Percentiles rank a stretch among this genome's conserved stretches.
Evolutionary conservation across 108 stramenopile species (phyloP).

Genomic region (Nitzschia sp.): DNA sequence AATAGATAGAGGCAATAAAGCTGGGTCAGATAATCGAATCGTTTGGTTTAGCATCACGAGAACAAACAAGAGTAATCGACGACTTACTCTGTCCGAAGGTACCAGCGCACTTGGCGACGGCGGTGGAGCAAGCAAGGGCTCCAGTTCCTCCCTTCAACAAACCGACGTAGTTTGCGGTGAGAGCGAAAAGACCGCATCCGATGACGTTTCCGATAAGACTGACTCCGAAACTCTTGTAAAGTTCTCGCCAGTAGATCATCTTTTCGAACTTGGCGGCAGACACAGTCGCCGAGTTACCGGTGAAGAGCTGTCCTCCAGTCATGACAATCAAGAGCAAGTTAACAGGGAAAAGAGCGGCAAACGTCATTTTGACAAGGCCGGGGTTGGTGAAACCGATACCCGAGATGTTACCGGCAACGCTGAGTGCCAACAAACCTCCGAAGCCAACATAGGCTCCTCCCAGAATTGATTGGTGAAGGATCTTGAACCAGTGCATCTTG

Average conservation of each 20-base stretch:
- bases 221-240: constrained; percentile 18
- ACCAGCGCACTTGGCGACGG: constrained; percentile 26
- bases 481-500: constrained; percentile 14
- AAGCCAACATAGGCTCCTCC: constrained; percentile 37
- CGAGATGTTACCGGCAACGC: constrained; percentile 28
- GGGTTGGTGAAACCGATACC: constrained; percentile 35
- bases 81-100: constrained; percentile 39
- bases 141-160: constrained; percentile 26
- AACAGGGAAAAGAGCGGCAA: constrained; percentile 30
- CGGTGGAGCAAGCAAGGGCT: constrained; percentile 10
- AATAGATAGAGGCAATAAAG: constrained; percentile 21
- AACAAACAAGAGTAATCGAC: neutral
- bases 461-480: constrained; percentile 26
- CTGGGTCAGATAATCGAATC: too few relatives aligned
- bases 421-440: constrained; percentile 30
- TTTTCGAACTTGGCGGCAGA: constrained; percentile 24
- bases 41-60: neutral
- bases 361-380: constrained; percentile 26
- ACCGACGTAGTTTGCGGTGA: constrained; percentile 5
- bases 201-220: constrained; percentile 38
- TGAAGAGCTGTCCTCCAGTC: constrained; percentile 38
- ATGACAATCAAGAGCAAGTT: constrained; percentile 30
- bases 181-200: constrained; percentile 34
- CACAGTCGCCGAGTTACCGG: constrained; percentile 33
- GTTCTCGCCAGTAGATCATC: constrained; percentile 5